phyloP scores from a whole-genome alignment of 768 basidiomycete genomes.

The Cubamyces lactineus region DNA sequence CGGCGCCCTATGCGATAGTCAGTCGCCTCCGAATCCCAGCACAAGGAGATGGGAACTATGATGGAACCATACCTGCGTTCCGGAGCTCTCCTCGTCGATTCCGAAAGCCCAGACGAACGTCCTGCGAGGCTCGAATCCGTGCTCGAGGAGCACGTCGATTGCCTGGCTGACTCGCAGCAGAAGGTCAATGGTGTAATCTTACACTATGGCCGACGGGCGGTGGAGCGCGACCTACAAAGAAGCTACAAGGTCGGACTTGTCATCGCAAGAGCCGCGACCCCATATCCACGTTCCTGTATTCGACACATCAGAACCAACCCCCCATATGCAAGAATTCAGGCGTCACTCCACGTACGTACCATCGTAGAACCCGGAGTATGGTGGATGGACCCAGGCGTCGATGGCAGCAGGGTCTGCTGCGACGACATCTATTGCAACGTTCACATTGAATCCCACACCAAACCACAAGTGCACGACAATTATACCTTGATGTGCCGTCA shows the following conservation, averaged over 20 bases:
- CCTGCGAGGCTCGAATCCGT: constrained; percentile 50
- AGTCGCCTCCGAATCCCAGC: background rate
- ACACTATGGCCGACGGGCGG: background rate
- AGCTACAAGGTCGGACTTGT: constrained; percentile 40
- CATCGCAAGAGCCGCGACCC: constrained; percentile 41
- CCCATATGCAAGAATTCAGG: too few relatives aligned
- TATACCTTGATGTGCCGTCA: constrained; percentile 57
- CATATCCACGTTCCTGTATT: constrained; percentile 38
- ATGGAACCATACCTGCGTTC: constrained; percentile 25
- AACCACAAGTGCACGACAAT: background rate
- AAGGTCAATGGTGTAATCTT: background rate
- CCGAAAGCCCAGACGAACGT: constrained; percentile 45
- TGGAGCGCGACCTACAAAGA: constrained; percentile 31
- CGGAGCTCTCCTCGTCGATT: constrained; percentile 54
- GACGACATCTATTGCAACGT: constrained; percentile 46
- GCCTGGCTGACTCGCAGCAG: constrained; percentile 36
- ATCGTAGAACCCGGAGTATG: constrained; percentile 52
- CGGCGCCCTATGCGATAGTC: constrained; percentile 52
- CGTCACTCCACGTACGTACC: constrained; percentile 28
- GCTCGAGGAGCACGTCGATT: constrained; percentile 48
- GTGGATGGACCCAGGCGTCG: constrained; percentile 50
- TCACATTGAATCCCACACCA: background rate
- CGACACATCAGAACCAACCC: too few relatives aligned
- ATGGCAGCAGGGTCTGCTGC: constrained; percentile 48
- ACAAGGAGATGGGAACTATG: too few relatives aligned